Evolutionary conservation across 306 rosid genomes (phyloP).

Genomic region (Prunus campanulata): DNA sequence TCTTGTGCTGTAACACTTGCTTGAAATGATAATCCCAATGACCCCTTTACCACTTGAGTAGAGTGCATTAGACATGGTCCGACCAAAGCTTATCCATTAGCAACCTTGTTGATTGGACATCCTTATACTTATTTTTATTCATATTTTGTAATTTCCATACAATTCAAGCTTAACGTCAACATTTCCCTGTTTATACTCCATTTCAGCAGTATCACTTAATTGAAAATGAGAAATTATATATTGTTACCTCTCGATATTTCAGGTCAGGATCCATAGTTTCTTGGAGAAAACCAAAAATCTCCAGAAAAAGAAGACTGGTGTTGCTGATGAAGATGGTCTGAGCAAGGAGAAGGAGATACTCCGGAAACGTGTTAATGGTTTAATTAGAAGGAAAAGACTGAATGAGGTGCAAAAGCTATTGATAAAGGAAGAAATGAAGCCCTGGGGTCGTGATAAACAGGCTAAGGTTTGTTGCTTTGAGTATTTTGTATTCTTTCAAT

Average conservation of each 20-base stretch:
- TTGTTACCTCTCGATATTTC: constrained; percentile 7
- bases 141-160: not conserved
- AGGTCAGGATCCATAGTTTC: constrained; percentile 67
- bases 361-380: constrained; percentile 57
- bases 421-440: constrained; percentile 54
- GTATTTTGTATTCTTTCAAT: not conserved
- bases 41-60: not conserved
- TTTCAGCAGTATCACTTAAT: not conserved
- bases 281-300: constrained; percentile 56
- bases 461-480: constrained; percentile 56
- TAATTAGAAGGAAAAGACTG: constrained; percentile 53
- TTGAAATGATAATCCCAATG: not conserved
- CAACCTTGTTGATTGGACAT: not conserved
- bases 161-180: not conserved
- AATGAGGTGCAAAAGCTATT: constrained; percentile 53
- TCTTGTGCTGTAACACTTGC: not conserved
- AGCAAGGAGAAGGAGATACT: constrained; percentile 56
- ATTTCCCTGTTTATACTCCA: not conserved
- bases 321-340: constrained; percentile 35
- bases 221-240: not conserved
- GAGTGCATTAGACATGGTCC: not conserved
- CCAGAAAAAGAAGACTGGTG: constrained; percentile 37
- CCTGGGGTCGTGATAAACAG: constrained; percentile 77
- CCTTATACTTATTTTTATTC: not conserved
- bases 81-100: not conserved